phyloP scores from a whole-genome alignment of 2,329 filamentous ascomycete genomes.

The Exophiala phaeomuriformis region DNA sequence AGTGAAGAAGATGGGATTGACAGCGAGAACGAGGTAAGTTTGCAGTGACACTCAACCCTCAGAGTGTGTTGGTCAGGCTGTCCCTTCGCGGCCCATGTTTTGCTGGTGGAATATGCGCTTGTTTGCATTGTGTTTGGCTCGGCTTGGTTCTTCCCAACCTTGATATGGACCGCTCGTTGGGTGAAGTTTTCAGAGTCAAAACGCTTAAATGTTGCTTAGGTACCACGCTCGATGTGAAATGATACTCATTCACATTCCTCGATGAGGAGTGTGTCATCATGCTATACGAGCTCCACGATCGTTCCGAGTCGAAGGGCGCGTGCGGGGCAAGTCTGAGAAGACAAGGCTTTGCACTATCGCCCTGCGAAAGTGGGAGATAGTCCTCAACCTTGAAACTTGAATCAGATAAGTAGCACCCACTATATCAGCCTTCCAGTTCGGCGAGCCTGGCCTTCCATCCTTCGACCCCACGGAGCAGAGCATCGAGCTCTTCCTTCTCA shows the following conservation, averaged over 20 bases:
- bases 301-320: neutral
- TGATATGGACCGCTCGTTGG: too few species aligned
- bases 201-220: too few species aligned
- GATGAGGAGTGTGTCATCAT: neutral
- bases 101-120: neutral
- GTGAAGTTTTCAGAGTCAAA: too few species aligned
- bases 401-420: too few species aligned
- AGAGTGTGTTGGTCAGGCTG: neutral
- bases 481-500: slow-evolving; percentile 88
- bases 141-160: too few species aligned
- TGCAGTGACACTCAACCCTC: slow-evolving; percentile 17
- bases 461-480: slow-evolving; percentile 74
- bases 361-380: neutral
- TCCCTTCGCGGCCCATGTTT: neutral
- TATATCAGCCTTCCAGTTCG: slow-evolving; percentile 21
- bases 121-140: neutral
- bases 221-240: too few species aligned
- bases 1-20: slow-evolving; percentile 9
- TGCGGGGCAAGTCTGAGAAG: neutral
- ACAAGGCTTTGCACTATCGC: too few species aligned
- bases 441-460: slow-evolving; percentile 75
- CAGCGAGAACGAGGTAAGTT: slow-evolving; percentile 12
- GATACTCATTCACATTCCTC: too few species aligned
- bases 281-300: neutral
- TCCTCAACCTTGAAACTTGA: neutral